phyloP scores from a whole-genome alignment of 176 grass and related monocot genomes.

The Oryza glaberrima region DNA sequence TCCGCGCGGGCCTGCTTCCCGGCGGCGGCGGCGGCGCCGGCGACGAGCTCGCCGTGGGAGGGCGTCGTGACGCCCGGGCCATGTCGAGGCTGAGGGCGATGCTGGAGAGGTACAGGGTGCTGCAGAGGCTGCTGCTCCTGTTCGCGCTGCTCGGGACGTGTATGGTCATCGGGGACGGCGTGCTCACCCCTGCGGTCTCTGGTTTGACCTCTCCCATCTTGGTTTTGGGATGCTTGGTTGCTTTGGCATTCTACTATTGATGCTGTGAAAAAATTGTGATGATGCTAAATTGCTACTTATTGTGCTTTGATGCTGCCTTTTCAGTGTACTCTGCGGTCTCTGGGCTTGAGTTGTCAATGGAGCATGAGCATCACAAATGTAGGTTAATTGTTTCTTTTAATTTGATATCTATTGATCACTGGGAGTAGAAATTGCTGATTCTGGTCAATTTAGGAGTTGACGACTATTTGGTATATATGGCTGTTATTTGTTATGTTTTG shows the following conservation, averaged over 20 bases:
- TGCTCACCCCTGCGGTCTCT: slow-evolving; percentile 93
- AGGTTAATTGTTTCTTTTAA: slow-evolving; percentile 43
- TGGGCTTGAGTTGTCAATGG: slow-evolving; percentile 82
- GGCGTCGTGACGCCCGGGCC: neutral
- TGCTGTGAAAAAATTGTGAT: slow-evolving; percentile 25
- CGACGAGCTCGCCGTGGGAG: slow-evolving; percentile 56
- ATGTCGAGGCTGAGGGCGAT: slow-evolving; percentile 34
- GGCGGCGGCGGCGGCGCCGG: slow-evolving; percentile 56
- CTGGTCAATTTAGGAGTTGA: neutral
- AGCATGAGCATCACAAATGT: slow-evolving; percentile 89
- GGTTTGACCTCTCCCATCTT: slow-evolving; percentile 54
- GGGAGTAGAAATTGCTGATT: neutral
- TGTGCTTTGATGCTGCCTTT: slow-evolving; percentile 16
- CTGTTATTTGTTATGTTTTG: slow-evolving; percentile 15
- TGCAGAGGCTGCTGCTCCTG: slow-evolving; percentile 74
- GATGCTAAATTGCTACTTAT: neutral
- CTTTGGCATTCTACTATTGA: neutral
- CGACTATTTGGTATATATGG: neutral
- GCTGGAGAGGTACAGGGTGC: slow-evolving; percentile 75
- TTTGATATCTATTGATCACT: neutral
- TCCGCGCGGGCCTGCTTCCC: slow-evolving; percentile 70
- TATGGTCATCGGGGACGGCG: slow-evolving; percentile 97
- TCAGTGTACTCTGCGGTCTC: slow-evolving; percentile 97
- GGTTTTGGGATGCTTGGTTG: neutral
- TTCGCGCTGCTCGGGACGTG: slow-evolving; percentile 93